Percentiles rank a stretch among this genome's conserved stretches.
phyloP scores from a whole-genome alignment of 495 filamentous ascomycete species.

The Hypomontagnella submonticulosa region DNA sequence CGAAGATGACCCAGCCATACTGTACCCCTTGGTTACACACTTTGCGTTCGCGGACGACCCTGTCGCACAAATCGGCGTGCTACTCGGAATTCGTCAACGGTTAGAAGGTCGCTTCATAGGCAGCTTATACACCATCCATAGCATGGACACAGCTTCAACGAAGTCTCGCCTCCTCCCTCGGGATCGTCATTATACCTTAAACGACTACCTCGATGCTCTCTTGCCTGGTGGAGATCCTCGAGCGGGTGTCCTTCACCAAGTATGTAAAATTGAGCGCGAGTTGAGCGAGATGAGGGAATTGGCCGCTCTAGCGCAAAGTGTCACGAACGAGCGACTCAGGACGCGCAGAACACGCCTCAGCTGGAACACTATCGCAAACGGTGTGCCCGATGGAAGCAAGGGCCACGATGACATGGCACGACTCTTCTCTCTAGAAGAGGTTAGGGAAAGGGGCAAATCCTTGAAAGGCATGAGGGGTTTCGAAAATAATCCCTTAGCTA shows the following conservation, averaged over 20 bases:
- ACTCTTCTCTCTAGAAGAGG: slow-evolving; percentile 25
- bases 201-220: slow-evolving; percentile 45
- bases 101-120: slow-evolving; percentile 52
- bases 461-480: slow-evolving; percentile 28
- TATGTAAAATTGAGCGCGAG: slow-evolving; percentile 48
- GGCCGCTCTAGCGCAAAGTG: slow-evolving; percentile 48
- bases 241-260: slow-evolving; percentile 34
- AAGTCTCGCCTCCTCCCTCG: slow-evolving; percentile 18
- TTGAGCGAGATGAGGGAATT: slow-evolving; percentile 55
- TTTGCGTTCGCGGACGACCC: slow-evolving; percentile 52
- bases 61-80: slow-evolving; percentile 51
- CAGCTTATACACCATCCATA: slow-evolving; percentile 50
- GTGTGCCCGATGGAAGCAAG: not conserved
- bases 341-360: slow-evolving; percentile 44
- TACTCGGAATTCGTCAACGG: slow-evolving; percentile 48
- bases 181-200: slow-evolving; percentile 16
- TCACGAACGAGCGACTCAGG: slow-evolving; percentile 34
- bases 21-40: slow-evolving; percentile 48
- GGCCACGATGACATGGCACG: slow-evolving; percentile 9
- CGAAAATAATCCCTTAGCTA: slow-evolving; percentile 23
- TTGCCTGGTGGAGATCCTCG: slow-evolving; percentile 46
- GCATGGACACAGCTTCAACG: not conserved
- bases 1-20: slow-evolving; percentile 1
- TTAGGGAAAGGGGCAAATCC: slow-evolving; percentile 25
- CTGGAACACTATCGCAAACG: slow-evolving; percentile 50